Evolutionary conservation across 148 eudicot species (phyloP).

Genomic region (Cornus suecica): DNA sequence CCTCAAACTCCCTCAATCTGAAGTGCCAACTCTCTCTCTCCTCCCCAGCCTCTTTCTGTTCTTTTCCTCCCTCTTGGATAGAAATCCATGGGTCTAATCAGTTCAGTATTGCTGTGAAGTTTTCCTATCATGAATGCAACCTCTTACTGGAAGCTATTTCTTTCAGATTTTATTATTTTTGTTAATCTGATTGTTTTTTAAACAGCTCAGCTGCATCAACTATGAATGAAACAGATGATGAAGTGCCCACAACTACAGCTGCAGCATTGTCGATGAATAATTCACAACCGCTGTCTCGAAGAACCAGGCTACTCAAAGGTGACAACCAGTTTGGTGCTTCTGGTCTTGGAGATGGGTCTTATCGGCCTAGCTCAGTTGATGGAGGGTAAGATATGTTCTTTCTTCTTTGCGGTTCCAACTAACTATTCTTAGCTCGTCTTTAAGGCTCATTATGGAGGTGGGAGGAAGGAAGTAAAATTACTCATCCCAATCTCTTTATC

Average conservation of each 20-base stretch:
- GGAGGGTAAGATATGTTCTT: slow-evolving; percentile 42
- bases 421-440: background rate
- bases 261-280: slow-evolving; percentile 47
- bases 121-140: background rate
- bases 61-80: background rate
- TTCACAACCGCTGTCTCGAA: slow-evolving; percentile 73
- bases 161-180: slow-evolving; percentile 5
- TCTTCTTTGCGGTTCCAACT: slow-evolving; percentile 7
- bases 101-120: background rate
- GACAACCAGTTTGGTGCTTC: slow-evolving; percentile 53
- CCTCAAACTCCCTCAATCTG: too few relatives aligned
- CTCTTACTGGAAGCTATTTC: background rate
- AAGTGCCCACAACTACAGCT: slow-evolving; percentile 55
- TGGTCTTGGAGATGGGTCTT: slow-evolving; percentile 50
- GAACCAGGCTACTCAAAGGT: slow-evolving; percentile 70
- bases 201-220: slow-evolving; percentile 69
- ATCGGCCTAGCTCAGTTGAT: slow-evolving; percentile 47
- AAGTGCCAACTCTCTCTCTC: background rate
- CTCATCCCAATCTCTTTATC: background rate
- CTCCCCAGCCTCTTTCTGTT: background rate
- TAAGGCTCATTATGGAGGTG: background rate
- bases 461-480: background rate
- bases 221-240: slow-evolving; percentile 72
- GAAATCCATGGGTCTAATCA: background rate
- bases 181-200: slow-evolving; percentile 14